phyloP scores from a whole-genome alignment of 2,329 filamentous ascomycete genomes.

The Diplodia sapinea region DNA sequence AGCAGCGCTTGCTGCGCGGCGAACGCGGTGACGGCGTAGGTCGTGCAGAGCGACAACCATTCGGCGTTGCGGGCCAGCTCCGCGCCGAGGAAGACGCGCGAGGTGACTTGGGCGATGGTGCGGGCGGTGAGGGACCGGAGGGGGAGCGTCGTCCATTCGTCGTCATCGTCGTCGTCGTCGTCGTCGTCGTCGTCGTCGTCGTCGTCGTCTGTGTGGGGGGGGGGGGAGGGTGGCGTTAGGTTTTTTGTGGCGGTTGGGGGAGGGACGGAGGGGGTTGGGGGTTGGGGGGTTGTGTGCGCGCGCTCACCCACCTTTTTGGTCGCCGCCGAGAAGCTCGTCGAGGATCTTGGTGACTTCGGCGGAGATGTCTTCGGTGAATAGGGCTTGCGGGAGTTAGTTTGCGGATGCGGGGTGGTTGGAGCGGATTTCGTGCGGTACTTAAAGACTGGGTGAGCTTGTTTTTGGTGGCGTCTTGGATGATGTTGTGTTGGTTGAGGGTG shows the following conservation, averaged over 20 bases:
- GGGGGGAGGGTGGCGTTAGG: background rate
- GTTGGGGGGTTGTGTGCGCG: background rate
- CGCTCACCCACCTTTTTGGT: constrained; percentile 12
- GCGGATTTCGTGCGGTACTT: background rate
- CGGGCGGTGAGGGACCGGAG: constrained; percentile 47
- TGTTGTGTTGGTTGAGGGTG: background rate
- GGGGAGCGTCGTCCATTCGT: background rate
- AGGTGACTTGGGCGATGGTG: constrained; percentile 60
- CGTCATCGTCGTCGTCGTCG: constrained; percentile 2
- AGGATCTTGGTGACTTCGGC: background rate
- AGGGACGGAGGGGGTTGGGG: too few relatives aligned
- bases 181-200: too few relatives aligned
- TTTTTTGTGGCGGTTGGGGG: too few relatives aligned
- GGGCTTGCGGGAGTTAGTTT: background rate
- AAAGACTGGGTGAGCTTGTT: constrained; percentile 19
- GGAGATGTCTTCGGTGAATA: background rate
- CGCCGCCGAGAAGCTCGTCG: background rate
- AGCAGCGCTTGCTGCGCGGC: constrained; percentile 41
- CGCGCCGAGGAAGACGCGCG: constrained; percentile 60
- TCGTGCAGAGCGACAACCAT: constrained; percentile 3
- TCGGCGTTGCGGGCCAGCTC: constrained; percentile 38
- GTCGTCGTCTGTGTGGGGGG: constrained; percentile 4
- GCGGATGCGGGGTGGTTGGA: background rate
- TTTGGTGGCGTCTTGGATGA: constrained; percentile 20
- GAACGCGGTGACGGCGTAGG: constrained; percentile 47